A percentile compares a stretch with the other conserved stretches of the same genome.
Conservation (phyloP, 108 stramenopile species). For the Cylindrotheca fusiformis region DNA sequence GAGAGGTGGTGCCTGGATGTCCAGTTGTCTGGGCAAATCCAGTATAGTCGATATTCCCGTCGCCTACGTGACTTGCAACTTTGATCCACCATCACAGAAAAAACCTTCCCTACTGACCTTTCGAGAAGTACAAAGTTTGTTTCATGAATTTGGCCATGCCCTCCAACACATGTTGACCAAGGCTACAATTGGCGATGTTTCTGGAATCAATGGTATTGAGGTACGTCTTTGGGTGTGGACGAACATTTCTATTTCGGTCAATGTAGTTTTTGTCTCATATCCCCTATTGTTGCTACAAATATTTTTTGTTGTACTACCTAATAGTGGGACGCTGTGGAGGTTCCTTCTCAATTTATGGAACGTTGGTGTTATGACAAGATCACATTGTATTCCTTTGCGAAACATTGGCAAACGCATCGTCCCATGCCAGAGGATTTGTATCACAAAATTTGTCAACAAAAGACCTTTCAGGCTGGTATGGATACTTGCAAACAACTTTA, state of each 20-base stretch:
- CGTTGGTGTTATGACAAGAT: slow-evolving; percentile 56
- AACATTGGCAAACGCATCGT: slow-evolving; percentile 55
- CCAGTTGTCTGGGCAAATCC: slow-evolving; percentile 85
- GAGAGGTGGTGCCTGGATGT: slow-evolving; percentile 94
- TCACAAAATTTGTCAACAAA: slow-evolving; percentile 43
- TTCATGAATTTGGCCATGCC: slow-evolving; percentile 94
- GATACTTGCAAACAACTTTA: slow-evolving; percentile 51
- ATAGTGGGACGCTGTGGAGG: slow-evolving; percentile 53
- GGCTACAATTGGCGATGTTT: slow-evolving; percentile 87
- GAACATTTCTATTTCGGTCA: neutral
- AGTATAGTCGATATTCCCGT: slow-evolving; percentile 79
- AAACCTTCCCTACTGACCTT: slow-evolving; percentile 96
- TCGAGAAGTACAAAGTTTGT: slow-evolving; percentile 94
- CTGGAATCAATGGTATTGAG: slow-evolving; percentile 90
- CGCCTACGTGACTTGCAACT: slow-evolving; percentile 95
- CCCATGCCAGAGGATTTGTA: slow-evolving; percentile 53
- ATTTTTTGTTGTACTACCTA: neutral
- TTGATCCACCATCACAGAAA: slow-evolving; percentile 85
- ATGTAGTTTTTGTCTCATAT: neutral
- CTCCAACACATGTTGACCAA: slow-evolving; percentile 92
- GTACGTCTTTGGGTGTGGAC: neutral
- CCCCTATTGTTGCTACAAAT: neutral
- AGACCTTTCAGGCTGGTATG: slow-evolving; percentile 44
- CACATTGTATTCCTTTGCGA: slow-evolving; percentile 36
- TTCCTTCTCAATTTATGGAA: slow-evolving; percentile 75